Percentiles rank a stretch among this genome's conserved stretches.
These are phyloP conservation scores for Passiflora organensis DNA, from an alignment of 345 rosid species.

Conservation along the genomic window DNA sequence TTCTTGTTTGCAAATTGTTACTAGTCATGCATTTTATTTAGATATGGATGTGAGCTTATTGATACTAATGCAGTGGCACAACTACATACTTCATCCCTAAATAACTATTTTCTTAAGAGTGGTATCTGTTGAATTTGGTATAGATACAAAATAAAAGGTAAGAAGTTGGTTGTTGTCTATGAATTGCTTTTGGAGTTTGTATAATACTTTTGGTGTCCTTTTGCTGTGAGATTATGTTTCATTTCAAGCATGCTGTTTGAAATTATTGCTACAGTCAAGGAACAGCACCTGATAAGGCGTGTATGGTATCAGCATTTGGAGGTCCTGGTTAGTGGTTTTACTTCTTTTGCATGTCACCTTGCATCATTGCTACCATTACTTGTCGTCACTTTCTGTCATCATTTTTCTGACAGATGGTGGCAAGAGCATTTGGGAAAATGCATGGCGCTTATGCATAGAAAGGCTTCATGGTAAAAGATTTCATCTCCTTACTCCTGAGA, in stretches of 20 bases:
- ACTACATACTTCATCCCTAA: too few relatives aligned
- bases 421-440: slow-evolving; percentile 75
- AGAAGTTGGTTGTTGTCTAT: background rate
- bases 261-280: slow-evolving; percentile 66
- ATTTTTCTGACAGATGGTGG: slow-evolving; percentile 67
- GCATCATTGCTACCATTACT: background rate
- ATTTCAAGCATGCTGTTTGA: slow-evolving; percentile 8
- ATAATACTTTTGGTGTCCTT: background rate
- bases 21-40: too few relatives aligned
- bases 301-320: slow-evolving; percentile 96
- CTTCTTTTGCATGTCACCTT: slow-evolving; percentile 1
- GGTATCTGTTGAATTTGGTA: too few relatives aligned
- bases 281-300: slow-evolving; percentile 83
- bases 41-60: too few relatives aligned
- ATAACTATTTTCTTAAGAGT: too few relatives aligned
- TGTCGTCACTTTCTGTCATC: slow-evolving; percentile 15
- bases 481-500: slow-evolving; percentile 45
- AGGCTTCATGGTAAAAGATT: slow-evolving; percentile 53
- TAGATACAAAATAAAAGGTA: too few relatives aligned
- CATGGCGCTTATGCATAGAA: slow-evolving; percentile 62
- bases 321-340: slow-evolving; percentile 59
- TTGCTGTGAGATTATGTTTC: background rate
- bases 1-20: too few relatives aligned
- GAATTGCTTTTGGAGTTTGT: background rate
- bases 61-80: too few relatives aligned